Conservation (phyloP, 2,329 filamentous ascomycete species). For the Pestalotiopsis sp. region DNA sequence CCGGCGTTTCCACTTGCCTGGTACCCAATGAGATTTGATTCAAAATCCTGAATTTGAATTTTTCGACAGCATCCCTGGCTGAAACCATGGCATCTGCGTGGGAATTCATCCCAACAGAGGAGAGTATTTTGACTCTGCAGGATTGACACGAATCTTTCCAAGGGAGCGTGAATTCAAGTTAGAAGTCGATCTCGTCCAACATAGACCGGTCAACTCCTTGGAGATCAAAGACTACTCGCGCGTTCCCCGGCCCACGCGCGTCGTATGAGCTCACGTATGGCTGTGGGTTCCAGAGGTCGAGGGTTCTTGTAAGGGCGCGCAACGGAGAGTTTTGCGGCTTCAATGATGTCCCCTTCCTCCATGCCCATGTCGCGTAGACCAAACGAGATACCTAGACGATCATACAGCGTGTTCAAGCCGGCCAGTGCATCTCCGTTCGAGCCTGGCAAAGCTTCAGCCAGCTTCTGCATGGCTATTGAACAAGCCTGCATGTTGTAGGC, state of each 20-base stretch:
- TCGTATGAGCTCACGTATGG: conserved; percentile 58
- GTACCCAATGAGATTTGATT: no score
- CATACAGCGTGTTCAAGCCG: conserved; percentile 58
- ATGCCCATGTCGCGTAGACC: conserved; percentile 58
- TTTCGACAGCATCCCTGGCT: no score
- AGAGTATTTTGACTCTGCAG: no score
- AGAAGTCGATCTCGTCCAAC: no score
- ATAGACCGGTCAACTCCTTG: no score
- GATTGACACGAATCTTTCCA: no score
- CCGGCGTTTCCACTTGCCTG: no score
- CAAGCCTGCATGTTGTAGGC: conserved; percentile 63
- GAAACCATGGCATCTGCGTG: no score
- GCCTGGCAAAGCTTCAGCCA: conserved; percentile 56
- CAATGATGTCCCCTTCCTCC: conserved; percentile 61
- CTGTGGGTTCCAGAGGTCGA: conserved; percentile 50
- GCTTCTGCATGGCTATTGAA: conserved; percentile 51
- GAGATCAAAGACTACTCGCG: conserved; percentile 33
- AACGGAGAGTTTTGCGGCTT: conserved; percentile 60
- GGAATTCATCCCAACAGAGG: no score
- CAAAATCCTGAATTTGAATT: no score
- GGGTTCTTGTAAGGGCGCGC: conserved; percentile 64
- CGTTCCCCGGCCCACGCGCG: conserved; percentile 63
- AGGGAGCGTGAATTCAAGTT: no score
- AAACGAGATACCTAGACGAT: conserved; percentile 55
- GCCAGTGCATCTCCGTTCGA: conserved; percentile 60